These are phyloP conservation scores for Euryodendron excelsum DNA, from an alignment of 148 eudicot genomes.

Conservation along the genomic window DNA sequence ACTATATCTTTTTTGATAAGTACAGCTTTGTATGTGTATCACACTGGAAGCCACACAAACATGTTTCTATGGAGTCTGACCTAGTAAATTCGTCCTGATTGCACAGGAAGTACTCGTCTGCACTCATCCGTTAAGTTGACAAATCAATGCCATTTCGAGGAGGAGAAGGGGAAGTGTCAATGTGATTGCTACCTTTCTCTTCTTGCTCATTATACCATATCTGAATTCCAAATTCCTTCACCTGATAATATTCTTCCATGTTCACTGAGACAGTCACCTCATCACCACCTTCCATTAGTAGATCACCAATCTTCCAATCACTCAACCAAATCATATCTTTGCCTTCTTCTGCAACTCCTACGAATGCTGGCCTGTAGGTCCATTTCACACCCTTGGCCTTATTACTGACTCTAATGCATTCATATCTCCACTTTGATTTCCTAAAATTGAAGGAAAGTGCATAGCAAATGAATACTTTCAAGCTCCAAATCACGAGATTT, in stretches of 20 bases:
- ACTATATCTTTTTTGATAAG: not conserved
- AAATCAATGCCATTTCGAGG: not conserved
- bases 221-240: not conserved
- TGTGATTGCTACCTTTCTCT: not conserved
- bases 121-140: not conserved
- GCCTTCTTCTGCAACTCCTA: not conserved
- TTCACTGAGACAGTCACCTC: not conserved
- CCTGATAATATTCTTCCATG: not conserved
- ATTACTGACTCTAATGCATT: not conserved
- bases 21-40: not conserved
- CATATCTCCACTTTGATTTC: not conserved
- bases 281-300: not conserved
- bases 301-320: not conserved
- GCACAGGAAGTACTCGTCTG: not conserved
- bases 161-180: too few species aligned
- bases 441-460: not conserved
- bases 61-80: not conserved
- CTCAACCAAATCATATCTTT: not conserved
- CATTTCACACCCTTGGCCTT: not conserved
- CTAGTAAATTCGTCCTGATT: not conserved
- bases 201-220: not conserved
- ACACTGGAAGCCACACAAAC: not conserved
- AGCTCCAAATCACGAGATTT: not conserved
- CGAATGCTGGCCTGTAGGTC: not conserved
- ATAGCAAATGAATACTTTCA: not conserved